Base-by-base conservation (phyloP, 768 basidiomycete species). In the Xerocomus spinulosus region DNA sequence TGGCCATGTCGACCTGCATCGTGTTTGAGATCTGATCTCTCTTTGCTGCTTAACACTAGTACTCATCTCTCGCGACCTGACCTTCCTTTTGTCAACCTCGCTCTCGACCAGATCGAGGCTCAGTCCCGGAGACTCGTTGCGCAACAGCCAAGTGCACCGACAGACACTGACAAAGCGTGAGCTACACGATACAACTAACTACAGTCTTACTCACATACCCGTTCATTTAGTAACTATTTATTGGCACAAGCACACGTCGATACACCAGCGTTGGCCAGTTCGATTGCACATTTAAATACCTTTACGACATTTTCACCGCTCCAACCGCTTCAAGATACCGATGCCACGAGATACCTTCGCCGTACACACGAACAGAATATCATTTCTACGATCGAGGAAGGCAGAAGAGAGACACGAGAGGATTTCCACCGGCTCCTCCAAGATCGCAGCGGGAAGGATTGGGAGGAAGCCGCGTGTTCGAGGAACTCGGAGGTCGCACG, bases 231-330 rank as follows among this genome's bases (percentile, higher is more conserved):
- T 8, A 92, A 90, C 62, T 96, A 93, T 66, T 76, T 99, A 0
- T 81, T 99, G 23, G 94, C 95, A 2, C 90, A 92, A 55, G 92
- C 91, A 0, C 89, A 91, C 50, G 87, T 99, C 52, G 93, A 99
- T 69, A 88, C 89, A 2, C 82, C 92, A 15, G 83, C 88, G 1
- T 75, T 98, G 13, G 82, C 83, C 9, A 80, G 75, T 55, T 87
- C 87, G 0, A 92, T 97, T 49, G 86, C 89, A 4, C 81, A 87
- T 53, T 70, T 93, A 52, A 88, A 92, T 60, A 81, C 89, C 3
- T 72, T 83, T 1, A 73, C 86, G 4, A 94, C 90, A 0, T 95
- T 93, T 64, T 81, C 87, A 20, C 90, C 92, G 0, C 73, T 93
- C n/a, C 89, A 92, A 60, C 87, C 91, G 4, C 76, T 95, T 15